A percentile compares a stretch with the other conserved stretches of the same genome.
phyloP scores from a whole-genome alignment of 345 rosid species.

The Noccaea caerulescens region DNA sequence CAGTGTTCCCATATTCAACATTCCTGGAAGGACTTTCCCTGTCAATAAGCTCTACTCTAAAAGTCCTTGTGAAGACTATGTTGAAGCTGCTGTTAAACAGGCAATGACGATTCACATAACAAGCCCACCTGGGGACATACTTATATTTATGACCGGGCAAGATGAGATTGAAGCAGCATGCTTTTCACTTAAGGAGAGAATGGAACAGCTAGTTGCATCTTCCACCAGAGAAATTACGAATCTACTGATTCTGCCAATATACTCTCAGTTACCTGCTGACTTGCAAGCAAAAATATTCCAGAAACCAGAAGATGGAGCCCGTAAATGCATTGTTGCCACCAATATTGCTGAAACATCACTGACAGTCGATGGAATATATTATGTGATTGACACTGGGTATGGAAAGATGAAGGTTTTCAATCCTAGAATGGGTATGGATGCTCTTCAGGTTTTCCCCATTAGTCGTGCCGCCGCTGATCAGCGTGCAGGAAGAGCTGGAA shows the following conservation, averaged over 20 bases:
- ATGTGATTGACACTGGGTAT: constrained; percentile 92
- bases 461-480: constrained; percentile 98
- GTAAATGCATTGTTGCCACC: constrained; percentile 97
- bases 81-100: constrained; percentile 97
- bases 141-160: constrained; percentile 98
- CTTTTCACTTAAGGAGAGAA: constrained; percentile 83
- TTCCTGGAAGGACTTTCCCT: constrained; percentile 96
- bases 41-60: constrained; percentile 80
- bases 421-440: constrained; percentile 99
- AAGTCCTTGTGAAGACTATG: constrained; percentile 96
- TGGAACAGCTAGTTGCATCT: constrained; percentile 83
- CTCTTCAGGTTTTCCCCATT: constrained; percentile 94
- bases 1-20: constrained; percentile 93
- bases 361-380: constrained; percentile 95
- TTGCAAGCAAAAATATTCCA: constrained; percentile 96
- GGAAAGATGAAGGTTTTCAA: constrained; percentile 98
- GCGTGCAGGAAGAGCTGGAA: constrained; percentile 98
- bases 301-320: constrained; percentile 95
- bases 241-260: constrained; percentile 89
- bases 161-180: constrained; percentile 98
- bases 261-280: constrained; percentile 98
- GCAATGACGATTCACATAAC: constrained; percentile 93
- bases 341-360: constrained; percentile 97
- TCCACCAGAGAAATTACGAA: constrained; percentile 69
- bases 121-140: constrained; percentile 93